A percentile compares a stretch with the other conserved stretches of the same genome.
Evolutionary conservation across 257 asterid species (phyloP).

Genomic region (Buddleja alternifolia): DNA sequence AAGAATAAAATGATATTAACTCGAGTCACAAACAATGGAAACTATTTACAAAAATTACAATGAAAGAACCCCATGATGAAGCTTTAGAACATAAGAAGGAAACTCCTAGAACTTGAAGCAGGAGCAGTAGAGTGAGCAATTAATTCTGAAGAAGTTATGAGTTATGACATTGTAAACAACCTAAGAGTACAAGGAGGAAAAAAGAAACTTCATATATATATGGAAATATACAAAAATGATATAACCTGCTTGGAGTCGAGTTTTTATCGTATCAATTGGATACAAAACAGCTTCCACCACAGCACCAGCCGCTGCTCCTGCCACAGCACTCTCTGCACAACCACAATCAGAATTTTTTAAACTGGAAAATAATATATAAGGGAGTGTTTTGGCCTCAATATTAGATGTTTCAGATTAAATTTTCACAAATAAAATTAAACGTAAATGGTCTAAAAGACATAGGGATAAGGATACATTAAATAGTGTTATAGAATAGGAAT

Average conservation of each 20-base stretch:
- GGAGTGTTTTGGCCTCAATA: neutral
- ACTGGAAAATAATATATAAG: neutral
- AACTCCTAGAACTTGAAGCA: neutral
- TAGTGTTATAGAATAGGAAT: too few species aligned
- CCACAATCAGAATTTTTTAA: conserved; percentile 6
- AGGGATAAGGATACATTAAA: conserved; percentile 1
- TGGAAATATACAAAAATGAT: neutral
- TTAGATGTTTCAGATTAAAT: conserved; percentile 16
- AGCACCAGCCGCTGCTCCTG: conserved; percentile 75
- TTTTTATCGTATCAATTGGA: conserved; percentile 76
- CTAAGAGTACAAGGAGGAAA: neutral
- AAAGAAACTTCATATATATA: neutral
- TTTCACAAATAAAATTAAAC: neutral
- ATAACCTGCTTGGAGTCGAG: conserved; percentile 72
- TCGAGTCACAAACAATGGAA: neutral
- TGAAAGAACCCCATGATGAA: neutral
- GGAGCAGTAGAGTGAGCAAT: neutral
- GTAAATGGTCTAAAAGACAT: neutral
- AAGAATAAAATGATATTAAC: neutral
- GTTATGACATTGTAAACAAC: neutral
- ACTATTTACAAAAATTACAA: neutral
- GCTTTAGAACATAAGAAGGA: neutral
- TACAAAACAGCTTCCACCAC: conserved; percentile 65
- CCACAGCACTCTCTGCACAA: conserved; percentile 65
- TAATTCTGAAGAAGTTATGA: neutral